A percentile compares a stretch with the other conserved stretches of the same genome.
phyloP scores from a whole-genome alignment of 2,329 filamentous ascomycete genomes.

The Alternaria triticina region DNA sequence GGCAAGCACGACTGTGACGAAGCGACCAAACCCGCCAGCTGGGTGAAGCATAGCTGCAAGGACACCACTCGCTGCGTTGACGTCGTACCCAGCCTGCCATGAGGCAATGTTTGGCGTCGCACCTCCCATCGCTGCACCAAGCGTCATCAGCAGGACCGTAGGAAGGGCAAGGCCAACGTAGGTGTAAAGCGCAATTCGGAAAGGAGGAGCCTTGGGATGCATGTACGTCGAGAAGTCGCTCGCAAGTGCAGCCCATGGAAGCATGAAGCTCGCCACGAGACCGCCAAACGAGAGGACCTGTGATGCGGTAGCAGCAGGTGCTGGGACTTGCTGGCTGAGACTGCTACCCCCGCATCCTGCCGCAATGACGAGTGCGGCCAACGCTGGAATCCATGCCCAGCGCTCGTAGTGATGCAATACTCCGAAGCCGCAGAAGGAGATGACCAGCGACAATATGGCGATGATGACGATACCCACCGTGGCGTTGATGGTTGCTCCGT shows the following conservation, averaged over 20 bases:
- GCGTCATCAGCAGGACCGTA: constrained; percentile 65
- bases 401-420: constrained; percentile 64
- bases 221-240: constrained; percentile 69
- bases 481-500: constrained; percentile 54
- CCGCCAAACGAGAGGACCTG: constrained; percentile 64
- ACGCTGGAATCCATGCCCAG: constrained; percentile 63
- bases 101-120: constrained; percentile 61
- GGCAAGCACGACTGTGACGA: constrained; percentile 65
- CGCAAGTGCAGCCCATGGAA: constrained; percentile 66
- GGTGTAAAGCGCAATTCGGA: constrained; percentile 61
- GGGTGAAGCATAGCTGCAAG: constrained; percentile 65
- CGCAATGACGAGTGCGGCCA: constrained; percentile 62
- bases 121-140: constrained; percentile 69
- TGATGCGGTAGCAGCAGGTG: constrained; percentile 53
- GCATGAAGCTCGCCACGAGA: constrained; percentile 68
- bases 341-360: constrained; percentile 61
- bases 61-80: constrained; percentile 63
- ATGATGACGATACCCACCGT: constrained; percentile 68
- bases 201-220: constrained; percentile 60
- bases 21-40: constrained; percentile 66
- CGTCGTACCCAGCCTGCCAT: constrained; percentile 63
- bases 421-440: constrained; percentile 67
- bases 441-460: constrained; percentile 61
- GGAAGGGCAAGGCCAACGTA: constrained; percentile 64
- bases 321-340: constrained; percentile 56